phyloP scores from a whole-genome alignment of 176 grass and related monocot species.

The Musa schizocarpa region DNA sequence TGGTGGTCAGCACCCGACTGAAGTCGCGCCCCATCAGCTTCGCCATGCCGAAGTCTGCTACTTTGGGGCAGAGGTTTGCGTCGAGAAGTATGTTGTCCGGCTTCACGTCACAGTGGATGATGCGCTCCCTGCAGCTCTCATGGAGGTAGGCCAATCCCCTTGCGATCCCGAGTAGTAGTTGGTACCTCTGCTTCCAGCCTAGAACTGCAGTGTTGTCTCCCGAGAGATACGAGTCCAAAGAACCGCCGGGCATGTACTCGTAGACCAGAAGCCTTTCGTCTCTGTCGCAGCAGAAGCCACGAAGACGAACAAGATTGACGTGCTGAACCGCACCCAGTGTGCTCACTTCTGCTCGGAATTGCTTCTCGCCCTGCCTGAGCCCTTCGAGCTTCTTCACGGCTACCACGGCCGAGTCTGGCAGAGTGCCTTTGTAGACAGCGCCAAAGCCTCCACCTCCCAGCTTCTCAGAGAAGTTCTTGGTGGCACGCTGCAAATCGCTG shows the following conservation, averaged over 20 bases:
- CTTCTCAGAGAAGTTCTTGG: constrained; percentile 34
- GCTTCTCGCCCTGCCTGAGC: constrained; percentile 29
- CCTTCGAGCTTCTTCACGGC: constrained; percentile 41
- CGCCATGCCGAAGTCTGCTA: constrained; percentile 40
- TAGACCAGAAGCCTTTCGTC: constrained; percentile 27
- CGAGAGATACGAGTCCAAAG: constrained; percentile 27
- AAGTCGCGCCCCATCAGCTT: constrained; percentile 35
- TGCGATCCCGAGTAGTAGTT: constrained; percentile 24
- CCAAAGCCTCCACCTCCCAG: constrained; percentile 32
- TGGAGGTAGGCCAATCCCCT: constrained; percentile 32
- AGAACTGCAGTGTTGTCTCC: not conserved
- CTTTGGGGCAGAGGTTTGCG: constrained; percentile 5
- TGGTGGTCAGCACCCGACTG: constrained; percentile 32
- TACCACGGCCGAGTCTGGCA: constrained; percentile 16
- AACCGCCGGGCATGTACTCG: constrained; percentile 30
- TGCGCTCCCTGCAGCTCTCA: constrained; percentile 25
- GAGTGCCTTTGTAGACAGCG: constrained; percentile 26
- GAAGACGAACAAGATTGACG: constrained; percentile 19
- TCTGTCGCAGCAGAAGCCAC: constrained; percentile 23
- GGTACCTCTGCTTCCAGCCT: constrained; percentile 24
- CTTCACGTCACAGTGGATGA: constrained; percentile 42
- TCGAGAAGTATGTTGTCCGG: constrained; percentile 40
- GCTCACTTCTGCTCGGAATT: constrained; percentile 33
- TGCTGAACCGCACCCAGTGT: constrained; percentile 31
- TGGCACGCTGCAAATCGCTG: constrained; percentile 15